phyloP scores from a whole-genome alignment of 345 rosid genomes.

The Melaleuca alternifolia region DNA sequence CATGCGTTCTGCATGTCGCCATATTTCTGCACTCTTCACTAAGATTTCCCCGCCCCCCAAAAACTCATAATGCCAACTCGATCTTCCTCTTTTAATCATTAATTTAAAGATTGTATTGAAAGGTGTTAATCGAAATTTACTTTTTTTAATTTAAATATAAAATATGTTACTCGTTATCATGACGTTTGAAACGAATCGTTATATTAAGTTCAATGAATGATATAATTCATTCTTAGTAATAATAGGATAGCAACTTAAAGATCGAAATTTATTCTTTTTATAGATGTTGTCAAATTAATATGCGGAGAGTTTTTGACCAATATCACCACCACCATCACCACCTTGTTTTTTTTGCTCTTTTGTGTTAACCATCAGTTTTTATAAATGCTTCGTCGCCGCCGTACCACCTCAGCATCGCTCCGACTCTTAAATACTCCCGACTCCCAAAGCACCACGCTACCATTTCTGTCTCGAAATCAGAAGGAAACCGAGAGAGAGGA shows the following conservation, averaged over 20 bases:
- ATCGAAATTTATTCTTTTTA: accelerated
- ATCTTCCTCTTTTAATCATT: not conserved
- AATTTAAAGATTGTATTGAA: not conserved
- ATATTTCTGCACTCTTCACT: not conserved
- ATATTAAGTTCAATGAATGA: accelerated
- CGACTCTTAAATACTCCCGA: not conserved
- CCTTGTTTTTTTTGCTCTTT: not conserved
- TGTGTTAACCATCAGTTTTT: not conserved
- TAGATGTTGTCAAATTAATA: not conserved
- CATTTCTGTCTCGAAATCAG: not conserved
- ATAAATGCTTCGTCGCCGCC: not conserved
- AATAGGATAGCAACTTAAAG: not conserved
- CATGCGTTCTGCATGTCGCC: not conserved
- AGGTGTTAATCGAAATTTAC: not conserved
- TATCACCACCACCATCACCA: not conserved
- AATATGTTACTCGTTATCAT: not conserved
- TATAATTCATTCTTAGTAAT: no score
- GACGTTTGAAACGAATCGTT: accelerated
- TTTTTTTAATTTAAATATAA: not conserved
- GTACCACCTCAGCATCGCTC: not conserved
- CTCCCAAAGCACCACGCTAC: not conserved
- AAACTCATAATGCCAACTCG: not conserved
- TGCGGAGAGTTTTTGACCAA: not conserved
- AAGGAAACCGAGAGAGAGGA: not conserved
- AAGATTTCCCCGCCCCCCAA: no score